A percentile compares a stretch with the other conserved stretches of the same genome.
phyloP scores from a whole-genome alignment of 169 alveolate genomes.

The Cytauxzoon felis region DNA sequence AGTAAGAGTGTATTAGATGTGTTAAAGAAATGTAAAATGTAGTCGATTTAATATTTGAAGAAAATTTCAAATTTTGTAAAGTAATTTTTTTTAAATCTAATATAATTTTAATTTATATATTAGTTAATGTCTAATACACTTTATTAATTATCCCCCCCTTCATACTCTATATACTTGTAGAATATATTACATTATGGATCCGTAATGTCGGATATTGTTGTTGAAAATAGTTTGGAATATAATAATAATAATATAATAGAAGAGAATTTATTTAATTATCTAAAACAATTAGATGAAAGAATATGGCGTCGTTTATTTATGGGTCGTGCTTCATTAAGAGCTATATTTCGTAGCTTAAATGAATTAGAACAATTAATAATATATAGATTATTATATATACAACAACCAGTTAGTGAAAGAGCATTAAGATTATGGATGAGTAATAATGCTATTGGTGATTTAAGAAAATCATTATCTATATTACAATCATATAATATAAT shows the following conservation, averaged over 20 bases:
- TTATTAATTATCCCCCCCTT: too few species aligned
- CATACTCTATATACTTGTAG: too few species aligned
- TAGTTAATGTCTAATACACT: too few species aligned
- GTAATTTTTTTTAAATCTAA: too few species aligned
- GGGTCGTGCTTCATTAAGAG: slow-evolving; percentile 34
- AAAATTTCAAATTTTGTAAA: too few species aligned
- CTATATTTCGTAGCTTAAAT: slow-evolving; percentile 69
- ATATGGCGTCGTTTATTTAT: slow-evolving; percentile 52
- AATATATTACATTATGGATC: too few species aligned
- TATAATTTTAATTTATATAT: too few species aligned
- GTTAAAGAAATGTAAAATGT: too few species aligned
- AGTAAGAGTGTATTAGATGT: too few species aligned
- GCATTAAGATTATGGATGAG: slow-evolving; percentile 80
- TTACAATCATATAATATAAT: slow-evolving; percentile 53
- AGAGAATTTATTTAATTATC: slow-evolving; percentile 40
- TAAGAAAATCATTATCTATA: slow-evolving; percentile 56
- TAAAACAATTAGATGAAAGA: slow-evolving; percentile 38
- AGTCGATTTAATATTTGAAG: too few species aligned
- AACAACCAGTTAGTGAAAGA: slow-evolving; percentile 80
- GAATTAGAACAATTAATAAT: slow-evolving; percentile 75
- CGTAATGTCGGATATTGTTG: too few species aligned
- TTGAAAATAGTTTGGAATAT: too few species aligned
- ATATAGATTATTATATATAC: slow-evolving; percentile 69
- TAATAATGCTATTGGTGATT: slow-evolving; percentile 64
- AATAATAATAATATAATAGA: slow-evolving; percentile 11